Conservation (phyloP, 2,329 filamentous ascomycete genomes). For the Pseudogymnoascus sp. region DNA sequence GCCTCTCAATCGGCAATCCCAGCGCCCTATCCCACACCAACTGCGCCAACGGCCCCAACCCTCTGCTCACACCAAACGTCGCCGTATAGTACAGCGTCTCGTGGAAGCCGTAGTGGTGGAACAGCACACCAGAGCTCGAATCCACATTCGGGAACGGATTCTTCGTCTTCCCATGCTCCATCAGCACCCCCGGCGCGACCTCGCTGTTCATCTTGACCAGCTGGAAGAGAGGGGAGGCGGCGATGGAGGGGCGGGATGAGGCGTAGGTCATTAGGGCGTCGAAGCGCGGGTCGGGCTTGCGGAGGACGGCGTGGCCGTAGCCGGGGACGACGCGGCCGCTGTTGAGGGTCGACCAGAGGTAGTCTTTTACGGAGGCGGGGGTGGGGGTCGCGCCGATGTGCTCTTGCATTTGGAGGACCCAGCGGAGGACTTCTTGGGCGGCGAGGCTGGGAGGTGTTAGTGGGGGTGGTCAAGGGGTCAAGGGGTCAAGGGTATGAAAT, state of each 20-base stretch:
- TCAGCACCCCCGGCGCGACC: conserved; percentile 83
- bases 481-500: not conserved
- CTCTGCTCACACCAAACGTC: conserved; percentile 60
- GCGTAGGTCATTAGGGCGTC: conserved; percentile 96
- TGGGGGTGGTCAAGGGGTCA: too few species aligned
- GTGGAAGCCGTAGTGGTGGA: conserved; percentile 97
- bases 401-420: conserved; percentile 94
- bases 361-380: conserved; percentile 75
- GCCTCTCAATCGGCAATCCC: conserved; percentile 90
- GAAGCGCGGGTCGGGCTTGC: conserved; percentile 95
- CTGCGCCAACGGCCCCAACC: conserved; percentile 83
- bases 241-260: conserved; percentile 72
- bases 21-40: conserved; percentile 93
- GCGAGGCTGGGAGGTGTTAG: conserved; percentile 46
- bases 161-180: conserved; percentile 95
- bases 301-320: conserved; percentile 90
- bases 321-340: conserved; percentile 90
- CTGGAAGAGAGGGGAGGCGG: conserved; percentile 81
- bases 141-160: conserved; percentile 98
- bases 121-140: conserved; percentile 83
- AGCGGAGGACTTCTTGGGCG: conserved; percentile 93
- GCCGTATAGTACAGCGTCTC: conserved; percentile 91
- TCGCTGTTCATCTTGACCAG: conserved; percentile 90
- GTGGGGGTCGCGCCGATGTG: conserved; percentile 70
- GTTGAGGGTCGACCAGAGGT: conserved; percentile 89